Evolutionary conservation across 805 yeast genomes (phyloP).

Genomic region (Candida adriatica): DNA sequence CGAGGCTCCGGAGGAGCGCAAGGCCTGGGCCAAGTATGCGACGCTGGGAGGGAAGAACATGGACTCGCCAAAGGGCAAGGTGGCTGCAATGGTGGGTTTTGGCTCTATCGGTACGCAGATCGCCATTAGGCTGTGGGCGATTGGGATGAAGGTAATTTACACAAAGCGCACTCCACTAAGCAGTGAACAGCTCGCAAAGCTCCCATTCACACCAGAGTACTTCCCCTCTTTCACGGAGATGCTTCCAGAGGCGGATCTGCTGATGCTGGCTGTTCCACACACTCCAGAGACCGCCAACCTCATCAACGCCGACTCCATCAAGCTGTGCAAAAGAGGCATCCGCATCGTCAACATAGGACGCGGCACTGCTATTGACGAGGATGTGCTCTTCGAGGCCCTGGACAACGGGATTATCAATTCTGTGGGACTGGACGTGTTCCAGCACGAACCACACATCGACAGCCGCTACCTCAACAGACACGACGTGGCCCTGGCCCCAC

Average conservation of each 20-base stretch:
- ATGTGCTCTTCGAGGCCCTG: constrained; percentile 52
- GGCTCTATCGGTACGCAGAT: constrained; percentile 69
- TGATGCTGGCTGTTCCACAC: constrained; percentile 65
- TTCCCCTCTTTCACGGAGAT: constrained; percentile 38
- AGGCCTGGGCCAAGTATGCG: constrained; percentile 22
- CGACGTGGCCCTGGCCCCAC: constrained; percentile 60
- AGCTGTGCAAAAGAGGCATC: constrained; percentile 43
- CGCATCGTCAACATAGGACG: constrained; percentile 71
- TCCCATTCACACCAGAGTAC: constrained; percentile 41
- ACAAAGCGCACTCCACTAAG: constrained; percentile 45
- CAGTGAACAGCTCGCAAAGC: constrained; percentile 24
- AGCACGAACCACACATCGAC: constrained; percentile 43
- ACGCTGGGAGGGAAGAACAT: constrained; percentile 39
- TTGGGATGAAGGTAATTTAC: constrained; percentile 63
- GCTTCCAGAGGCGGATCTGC: constrained; percentile 41
- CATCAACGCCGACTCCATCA: constrained; percentile 42
- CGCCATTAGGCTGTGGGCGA: constrained; percentile 43
- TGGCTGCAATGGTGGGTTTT: constrained; percentile 63
- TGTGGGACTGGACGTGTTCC: constrained; percentile 70
- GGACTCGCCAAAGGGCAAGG: constrained; percentile 50
- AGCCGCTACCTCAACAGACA: neutral
- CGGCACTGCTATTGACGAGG: constrained; percentile 59
- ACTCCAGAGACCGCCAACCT: constrained; percentile 50
- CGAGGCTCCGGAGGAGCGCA: constrained; percentile 21
- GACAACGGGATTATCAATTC: constrained; percentile 51